These are phyloP conservation scores for Pachyrhizus erosus DNA, from an alignment of 306 rosid species.

Conservation along the genomic window DNA sequence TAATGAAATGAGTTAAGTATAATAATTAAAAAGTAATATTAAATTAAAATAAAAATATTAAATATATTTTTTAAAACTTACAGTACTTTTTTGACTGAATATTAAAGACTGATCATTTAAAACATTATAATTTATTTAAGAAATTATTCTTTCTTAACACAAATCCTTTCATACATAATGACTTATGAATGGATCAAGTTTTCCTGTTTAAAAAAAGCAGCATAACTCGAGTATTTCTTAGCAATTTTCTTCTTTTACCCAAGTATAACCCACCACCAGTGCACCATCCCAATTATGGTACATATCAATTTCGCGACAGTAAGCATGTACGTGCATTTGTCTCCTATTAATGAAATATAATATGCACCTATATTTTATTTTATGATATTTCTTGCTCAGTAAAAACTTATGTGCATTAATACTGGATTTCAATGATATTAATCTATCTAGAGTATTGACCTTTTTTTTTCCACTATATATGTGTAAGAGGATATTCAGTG, in stretches of 20 bases:
- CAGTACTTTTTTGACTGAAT: not conserved
- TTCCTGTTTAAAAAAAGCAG: not conserved
- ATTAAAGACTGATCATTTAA: not conserved
- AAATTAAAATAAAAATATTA: not conserved
- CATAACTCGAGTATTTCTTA: not conserved
- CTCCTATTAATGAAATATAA: not conserved
- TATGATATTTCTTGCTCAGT: not conserved
- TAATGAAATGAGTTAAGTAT: not conserved
- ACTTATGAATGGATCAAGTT: not conserved
- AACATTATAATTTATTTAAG: not conserved
- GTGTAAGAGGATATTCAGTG: no score
- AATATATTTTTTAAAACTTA: not conserved
- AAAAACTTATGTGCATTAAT: not conserved
- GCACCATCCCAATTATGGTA: not conserved
- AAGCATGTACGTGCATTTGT: conserved; percentile 10
- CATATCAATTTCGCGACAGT: conserved; percentile 12
- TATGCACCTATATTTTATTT: not conserved
- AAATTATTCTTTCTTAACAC: not conserved
- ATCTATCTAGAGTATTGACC: not conserved
- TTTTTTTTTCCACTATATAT: no score
- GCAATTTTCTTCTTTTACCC: not conserved
- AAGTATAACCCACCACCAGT: not conserved
- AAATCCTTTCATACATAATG: not conserved
- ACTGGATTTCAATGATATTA: not conserved
- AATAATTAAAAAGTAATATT: not conserved